Percentiles rank a stretch among this genome's conserved stretches.
These are phyloP conservation scores for Xylaria acuta DNA, from an alignment of 495 filamentous ascomycete species.

Conservation along the genomic window DNA sequence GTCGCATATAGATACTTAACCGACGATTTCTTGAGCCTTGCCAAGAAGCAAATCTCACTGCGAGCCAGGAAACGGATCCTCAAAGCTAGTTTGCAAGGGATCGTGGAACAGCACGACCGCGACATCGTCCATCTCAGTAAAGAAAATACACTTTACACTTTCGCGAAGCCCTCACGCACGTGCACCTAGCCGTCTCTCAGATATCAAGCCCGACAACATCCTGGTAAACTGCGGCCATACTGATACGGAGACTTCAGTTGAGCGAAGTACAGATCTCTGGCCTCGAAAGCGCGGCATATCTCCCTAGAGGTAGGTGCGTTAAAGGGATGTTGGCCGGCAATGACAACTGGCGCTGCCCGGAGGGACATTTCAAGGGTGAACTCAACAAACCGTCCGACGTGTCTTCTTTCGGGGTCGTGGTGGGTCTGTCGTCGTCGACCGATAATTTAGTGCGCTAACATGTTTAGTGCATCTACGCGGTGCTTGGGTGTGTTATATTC, in stretches of 20 bases:
- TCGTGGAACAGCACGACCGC: background rate
- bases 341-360: background rate
- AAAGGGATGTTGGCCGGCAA: background rate
- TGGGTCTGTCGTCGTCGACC: background rate
- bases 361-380: background rate
- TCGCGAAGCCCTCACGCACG: background rate
- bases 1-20: background rate
- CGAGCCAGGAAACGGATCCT: background rate
- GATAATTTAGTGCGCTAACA: background rate
- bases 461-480: background rate
- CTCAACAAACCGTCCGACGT: background rate
- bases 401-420: background rate
- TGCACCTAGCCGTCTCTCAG: background rate
- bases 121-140: background rate
- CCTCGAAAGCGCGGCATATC: background rate
- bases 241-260: background rate
- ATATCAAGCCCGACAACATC: constrained; percentile 1
- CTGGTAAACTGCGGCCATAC: background rate
- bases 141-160: background rate
- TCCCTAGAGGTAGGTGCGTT: background rate
- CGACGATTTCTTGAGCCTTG: background rate
- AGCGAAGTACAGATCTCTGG: background rate
- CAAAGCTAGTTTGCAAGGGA: background rate
- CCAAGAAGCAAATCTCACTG: background rate
- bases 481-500: background rate